A percentile compares a stretch with the other conserved stretches of the same genome.
Conservation (phyloP, 2,329 filamentous ascomycete genomes). For the Zymoseptoria ardabiliae region DNA sequence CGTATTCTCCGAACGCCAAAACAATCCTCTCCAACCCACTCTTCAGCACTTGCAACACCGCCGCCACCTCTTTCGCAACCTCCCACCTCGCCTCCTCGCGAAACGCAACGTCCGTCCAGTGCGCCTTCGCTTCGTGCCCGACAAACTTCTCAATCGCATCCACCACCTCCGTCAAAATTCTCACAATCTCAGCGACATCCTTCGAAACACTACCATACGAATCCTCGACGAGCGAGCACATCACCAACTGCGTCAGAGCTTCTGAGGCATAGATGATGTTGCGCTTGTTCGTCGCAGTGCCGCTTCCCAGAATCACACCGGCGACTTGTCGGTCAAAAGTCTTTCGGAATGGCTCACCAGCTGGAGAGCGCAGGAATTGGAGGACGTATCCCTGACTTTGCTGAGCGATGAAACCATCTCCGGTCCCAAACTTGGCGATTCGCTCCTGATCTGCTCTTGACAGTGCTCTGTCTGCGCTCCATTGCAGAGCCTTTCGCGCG, state of each 20-base stretch:
- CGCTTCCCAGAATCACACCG: conserved; percentile 59
- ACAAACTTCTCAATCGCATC: conserved; percentile 63
- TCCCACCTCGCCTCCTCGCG: conserved; percentile 32
- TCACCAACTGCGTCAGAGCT: conserved; percentile 55
- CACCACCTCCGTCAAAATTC: conserved; percentile 62
- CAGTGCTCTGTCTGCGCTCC: conserved; percentile 23
- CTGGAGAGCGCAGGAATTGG: conserved; percentile 41
- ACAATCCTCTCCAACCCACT: conserved; percentile 60
- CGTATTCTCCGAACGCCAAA: conserved; percentile 65
- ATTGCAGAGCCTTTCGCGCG: conserved; percentile 30
- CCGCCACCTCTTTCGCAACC: conserved; percentile 59
- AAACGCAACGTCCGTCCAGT: conserved; percentile 72
- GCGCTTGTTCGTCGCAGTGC: conserved; percentile 62
- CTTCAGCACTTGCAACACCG: conserved; percentile 58
- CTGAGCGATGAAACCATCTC: neutral
- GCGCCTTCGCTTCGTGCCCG: conserved; percentile 45
- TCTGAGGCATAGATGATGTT: conserved; percentile 64
- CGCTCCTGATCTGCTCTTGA: conserved; percentile 46
- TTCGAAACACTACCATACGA: conserved; percentile 77
- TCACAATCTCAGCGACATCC: conserved; percentile 68
- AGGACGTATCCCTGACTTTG: conserved; percentile 30
- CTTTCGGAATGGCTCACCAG: conserved; percentile 64
- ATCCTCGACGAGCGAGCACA: conserved; percentile 72
- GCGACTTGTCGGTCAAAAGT: conserved; percentile 59
- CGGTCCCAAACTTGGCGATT: conserved; percentile 31